Evolutionary conservation across 179 eudicot species (phyloP), one percentile per base, ranked within the genome.

Genomic region (Drosera spatulata): DNA sequence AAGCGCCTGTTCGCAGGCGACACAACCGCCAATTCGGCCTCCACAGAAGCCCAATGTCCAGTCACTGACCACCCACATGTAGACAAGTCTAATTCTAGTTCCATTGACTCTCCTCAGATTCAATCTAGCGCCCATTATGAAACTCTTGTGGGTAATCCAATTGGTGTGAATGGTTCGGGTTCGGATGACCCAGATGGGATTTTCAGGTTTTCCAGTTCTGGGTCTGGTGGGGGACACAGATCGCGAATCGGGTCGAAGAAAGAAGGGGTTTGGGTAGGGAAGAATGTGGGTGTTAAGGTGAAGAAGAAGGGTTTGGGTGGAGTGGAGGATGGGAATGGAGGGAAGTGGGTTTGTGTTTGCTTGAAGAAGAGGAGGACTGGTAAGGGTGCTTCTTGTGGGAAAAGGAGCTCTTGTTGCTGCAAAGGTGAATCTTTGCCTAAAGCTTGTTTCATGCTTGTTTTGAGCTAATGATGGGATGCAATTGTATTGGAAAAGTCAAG

Each of bases 351-450:
- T 15, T 53, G 55, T 12, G 65, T 81, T 65, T 76, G 85, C 66
- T 73, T 77, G 66, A 86, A 81, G 74, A 86, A 76, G 80, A 83
- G 95, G 62, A 75, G 74, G 60, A 74, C 70, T 59, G 60, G 76
- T 41, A 81, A 66, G 66, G 42, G 50, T 65, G 67, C 68, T 62
- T 65, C 68, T 6, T 38, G 67, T 54, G 86, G 73, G 3, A 79
- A 79, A 53, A 72, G 78, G 62, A 77, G 74, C 12, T 76, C 79
- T 11, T 65, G 71, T 66, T 73, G 71, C 64, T 75, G 84, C 58
- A 81, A 83, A 71, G 95, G 95, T 86, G 56, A 49, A 50, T 2
- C 40, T 6, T 46, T 41, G 14, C 22, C 4, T 39, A 22, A 22
- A 1, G 33, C 33, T 22, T 22, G 33, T 22, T 22, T 22, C 1